A percentile compares a stretch with the other conserved stretches of the same genome.
Evolutionary conservation across 768 basidiomycete genomes (phyloP).

Genomic region (Tulasnella sp.): DNA sequence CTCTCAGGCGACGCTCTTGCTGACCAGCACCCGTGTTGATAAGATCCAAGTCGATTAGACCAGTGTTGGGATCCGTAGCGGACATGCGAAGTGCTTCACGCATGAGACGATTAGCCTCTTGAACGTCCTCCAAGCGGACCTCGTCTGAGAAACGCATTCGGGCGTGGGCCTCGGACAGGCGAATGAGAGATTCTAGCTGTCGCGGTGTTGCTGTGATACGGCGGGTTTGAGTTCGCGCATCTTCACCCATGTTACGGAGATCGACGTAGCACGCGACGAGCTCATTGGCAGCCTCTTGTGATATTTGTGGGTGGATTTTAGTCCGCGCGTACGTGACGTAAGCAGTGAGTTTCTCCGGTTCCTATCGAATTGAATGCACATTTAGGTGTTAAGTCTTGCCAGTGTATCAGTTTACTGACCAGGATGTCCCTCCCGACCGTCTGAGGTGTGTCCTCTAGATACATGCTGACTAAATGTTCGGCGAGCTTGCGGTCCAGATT

Average conservation of each 20-base stretch:
- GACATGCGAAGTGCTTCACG: constrained; percentile 89
- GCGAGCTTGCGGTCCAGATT: constrained; percentile 73
- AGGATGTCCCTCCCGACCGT: constrained; percentile 58
- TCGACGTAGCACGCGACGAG: constrained; percentile 86
- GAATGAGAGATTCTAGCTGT: constrained; percentile 94
- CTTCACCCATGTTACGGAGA: constrained; percentile 83
- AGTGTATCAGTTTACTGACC: constrained; percentile 35
- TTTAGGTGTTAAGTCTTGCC: not conserved
- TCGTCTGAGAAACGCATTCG: constrained; percentile 86
- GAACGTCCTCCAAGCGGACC: constrained; percentile 79
- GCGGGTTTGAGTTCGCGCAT: constrained; percentile 77
- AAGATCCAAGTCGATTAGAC: constrained; percentile 94
- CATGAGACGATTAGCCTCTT: constrained; percentile 90
- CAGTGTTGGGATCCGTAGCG: constrained; percentile 92
- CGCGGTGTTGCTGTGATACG: constrained; percentile 97
- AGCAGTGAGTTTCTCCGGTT: constrained; percentile 78
- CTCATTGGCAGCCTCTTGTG: constrained; percentile 71
- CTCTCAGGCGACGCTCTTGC: constrained; percentile 72
- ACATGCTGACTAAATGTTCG: constrained; percentile 84
- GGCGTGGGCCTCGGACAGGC: constrained; percentile 91
- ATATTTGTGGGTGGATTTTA: constrained; percentile 74
- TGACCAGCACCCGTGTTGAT: constrained; percentile 87
- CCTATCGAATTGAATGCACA: constrained; percentile 34
- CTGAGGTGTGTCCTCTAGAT: constrained; percentile 80
- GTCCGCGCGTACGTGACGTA: constrained; percentile 91